phyloP scores from a whole-genome alignment of 2,329 filamentous ascomycete species.

The Penicillium sp. region DNA sequence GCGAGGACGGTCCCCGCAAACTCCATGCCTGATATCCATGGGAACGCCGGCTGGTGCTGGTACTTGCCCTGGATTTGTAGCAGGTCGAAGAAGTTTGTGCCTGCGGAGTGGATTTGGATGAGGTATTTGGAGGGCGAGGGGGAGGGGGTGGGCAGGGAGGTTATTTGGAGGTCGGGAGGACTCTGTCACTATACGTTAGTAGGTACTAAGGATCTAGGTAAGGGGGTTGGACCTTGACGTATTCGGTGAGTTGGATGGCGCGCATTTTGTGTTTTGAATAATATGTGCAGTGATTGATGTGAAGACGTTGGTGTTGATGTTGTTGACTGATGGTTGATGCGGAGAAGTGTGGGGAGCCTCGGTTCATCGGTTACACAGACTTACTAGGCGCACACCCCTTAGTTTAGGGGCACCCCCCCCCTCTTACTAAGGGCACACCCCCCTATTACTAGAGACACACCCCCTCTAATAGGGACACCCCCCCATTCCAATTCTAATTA shows the following conservation, averaged over 20 bases:
- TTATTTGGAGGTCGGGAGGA: conserved; percentile 73
- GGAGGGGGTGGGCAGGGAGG: conserved; percentile 68
- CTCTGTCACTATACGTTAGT: conserved; percentile 48
- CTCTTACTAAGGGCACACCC: no score
- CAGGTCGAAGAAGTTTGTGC: conserved; percentile 96
- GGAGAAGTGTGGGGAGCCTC: no score
- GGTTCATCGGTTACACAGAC: no score
- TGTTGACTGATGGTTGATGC: no score
- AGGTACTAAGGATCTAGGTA: background rate
- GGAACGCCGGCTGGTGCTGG: conserved; percentile 82
- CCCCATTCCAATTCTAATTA: no score
- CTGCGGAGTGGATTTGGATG: conserved; percentile 79
- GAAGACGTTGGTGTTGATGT: no score
- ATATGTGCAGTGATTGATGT: no score
- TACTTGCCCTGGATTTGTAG: conserved; percentile 95
- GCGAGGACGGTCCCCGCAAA: conserved; percentile 76
- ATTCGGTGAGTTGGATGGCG: conserved; percentile 69
- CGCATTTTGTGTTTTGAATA: conserved; percentile 54
- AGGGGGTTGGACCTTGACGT: conserved; percentile 58
- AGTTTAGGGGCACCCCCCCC: no score
- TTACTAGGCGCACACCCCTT: no score
- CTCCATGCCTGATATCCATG: conserved; percentile 82
- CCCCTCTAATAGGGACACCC: no score
- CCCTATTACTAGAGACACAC: no score
- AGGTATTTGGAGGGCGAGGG: conserved; percentile 74